Percentiles rank a stretch among this genome's conserved stretches.
Conservation (phyloP, 208 protist genomes). For the Leishmania mexicana region DNA sequence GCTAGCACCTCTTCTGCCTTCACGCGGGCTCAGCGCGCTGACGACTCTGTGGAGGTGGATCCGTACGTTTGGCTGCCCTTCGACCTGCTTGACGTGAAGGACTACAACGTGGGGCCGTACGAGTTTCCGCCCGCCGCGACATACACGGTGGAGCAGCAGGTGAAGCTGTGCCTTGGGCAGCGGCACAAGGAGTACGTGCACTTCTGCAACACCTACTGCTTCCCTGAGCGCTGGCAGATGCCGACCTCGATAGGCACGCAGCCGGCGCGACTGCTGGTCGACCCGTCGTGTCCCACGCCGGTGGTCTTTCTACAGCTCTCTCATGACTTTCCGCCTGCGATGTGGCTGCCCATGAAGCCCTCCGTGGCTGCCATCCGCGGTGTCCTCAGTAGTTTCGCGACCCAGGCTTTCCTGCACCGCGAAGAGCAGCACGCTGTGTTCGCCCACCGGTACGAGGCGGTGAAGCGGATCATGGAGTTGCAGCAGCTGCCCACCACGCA, state of each 20-base stretch:
- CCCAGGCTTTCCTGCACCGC: conserved; percentile 67
- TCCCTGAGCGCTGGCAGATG: conserved; percentile 84
- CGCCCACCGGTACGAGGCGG: conserved; percentile 60
- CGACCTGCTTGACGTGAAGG: conserved; percentile 68
- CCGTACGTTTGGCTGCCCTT: conserved; percentile 86
- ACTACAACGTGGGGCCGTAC: conserved; percentile 75
- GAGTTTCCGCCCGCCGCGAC: conserved; percentile 62
- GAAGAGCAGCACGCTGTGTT: conserved; percentile 79
- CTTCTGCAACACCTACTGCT: conserved; percentile 89
- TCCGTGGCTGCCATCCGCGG: conserved; percentile 77
- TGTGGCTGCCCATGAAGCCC: conserved; percentile 91
- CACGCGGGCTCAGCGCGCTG: conserved; percentile 11
- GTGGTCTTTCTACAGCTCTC: conserved; percentile 88
- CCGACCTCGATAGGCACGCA: conserved; percentile 87
- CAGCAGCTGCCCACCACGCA: conserved; percentile 52
- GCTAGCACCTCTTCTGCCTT: background rate
- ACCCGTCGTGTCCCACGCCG: conserved; percentile 53
- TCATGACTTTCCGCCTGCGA: conserved; percentile 81
- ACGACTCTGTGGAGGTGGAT: conserved; percentile 23
- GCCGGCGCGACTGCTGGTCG: conserved; percentile 70
- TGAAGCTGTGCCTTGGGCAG: conserved; percentile 69
- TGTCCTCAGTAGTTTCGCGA: conserved; percentile 85
- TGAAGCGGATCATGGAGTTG: conserved; percentile 59
- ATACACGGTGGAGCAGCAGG: conserved; percentile 63
- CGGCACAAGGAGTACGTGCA: conserved; percentile 85